Conservation (phyloP, 257 asterid genomes). For the Solanum lycopersicoides region DNA sequence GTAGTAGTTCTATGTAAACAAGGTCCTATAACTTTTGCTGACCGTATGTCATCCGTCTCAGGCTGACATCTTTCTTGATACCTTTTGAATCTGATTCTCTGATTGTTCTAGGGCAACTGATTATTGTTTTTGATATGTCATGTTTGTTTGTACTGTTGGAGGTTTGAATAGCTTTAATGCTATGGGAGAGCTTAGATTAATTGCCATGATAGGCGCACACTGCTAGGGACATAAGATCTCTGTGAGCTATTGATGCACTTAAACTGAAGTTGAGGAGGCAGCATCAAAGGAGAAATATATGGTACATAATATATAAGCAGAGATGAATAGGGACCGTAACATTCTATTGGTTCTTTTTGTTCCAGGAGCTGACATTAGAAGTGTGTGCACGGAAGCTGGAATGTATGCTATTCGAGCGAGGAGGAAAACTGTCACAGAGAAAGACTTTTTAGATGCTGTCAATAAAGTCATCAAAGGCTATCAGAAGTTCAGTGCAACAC, state of each 20-base stretch:
- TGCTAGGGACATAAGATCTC: not conserved
- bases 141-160: not conserved
- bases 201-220: not conserved
- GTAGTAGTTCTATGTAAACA: not conserved
- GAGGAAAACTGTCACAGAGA: constrained; percentile 89
- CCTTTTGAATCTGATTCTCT: not conserved
- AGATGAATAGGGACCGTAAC: not conserved
- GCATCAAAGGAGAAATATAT: not conserved
- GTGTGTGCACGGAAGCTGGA: constrained; percentile 96
- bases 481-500: constrained; percentile 93
- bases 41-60: not conserved
- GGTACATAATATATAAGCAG: not conserved
- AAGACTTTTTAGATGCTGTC: constrained; percentile 88
- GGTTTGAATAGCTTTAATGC: not conserved
- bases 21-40: not conserved
- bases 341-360: not conserved
- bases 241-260: not conserved
- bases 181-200: not conserved
- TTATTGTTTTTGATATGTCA: not conserved
- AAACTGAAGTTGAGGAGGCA: not conserved
- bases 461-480: constrained; percentile 96
- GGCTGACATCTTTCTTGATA: not conserved
- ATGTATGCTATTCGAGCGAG: constrained; percentile 89
- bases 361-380: constrained; percentile 85
- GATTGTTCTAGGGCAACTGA: not conserved